Evolutionary conservation across 257 asterid genomes (phyloP).

Genomic region (Eustoma russellianum): DNA sequence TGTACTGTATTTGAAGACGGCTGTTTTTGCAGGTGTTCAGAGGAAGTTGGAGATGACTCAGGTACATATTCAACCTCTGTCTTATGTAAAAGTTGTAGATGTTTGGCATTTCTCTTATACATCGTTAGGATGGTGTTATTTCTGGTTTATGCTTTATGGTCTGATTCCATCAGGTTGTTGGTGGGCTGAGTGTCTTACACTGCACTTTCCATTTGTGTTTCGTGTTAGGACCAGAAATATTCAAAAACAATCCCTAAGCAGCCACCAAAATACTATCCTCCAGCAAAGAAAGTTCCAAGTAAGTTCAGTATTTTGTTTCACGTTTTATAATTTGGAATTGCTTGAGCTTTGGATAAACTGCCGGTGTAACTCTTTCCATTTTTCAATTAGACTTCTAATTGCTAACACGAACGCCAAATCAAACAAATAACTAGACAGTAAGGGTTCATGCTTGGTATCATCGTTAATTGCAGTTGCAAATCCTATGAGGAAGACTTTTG

Average conservation of each 20-base stretch:
- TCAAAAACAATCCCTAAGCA: slow-evolving; percentile 35
- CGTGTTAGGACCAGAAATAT: slow-evolving; percentile 21
- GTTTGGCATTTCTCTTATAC: not conserved
- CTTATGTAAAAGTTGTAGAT: not conserved
- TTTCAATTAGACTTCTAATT: too few species aligned
- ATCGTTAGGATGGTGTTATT: not conserved
- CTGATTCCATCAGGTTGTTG: not conserved
- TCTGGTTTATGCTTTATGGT: not conserved
- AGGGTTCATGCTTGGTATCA: not conserved
- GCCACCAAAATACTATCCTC: slow-evolving; percentile 71
- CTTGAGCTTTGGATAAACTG: not conserved
- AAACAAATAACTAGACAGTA: not conserved
- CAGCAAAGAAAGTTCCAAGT: slow-evolving; percentile 47
- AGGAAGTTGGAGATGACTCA: slow-evolving; percentile 72
- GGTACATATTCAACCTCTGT: slow-evolving; percentile 25
- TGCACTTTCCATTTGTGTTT: not conserved
- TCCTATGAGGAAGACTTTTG: slow-evolving; percentile 21
- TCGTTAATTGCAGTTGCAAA: slow-evolving; percentile 22
- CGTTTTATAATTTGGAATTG: not conserved
- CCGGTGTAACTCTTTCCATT: not conserved
- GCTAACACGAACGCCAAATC: too few species aligned
- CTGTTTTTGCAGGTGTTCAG: slow-evolving; percentile 43
- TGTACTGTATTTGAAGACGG: not conserved
- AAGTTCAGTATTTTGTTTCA: slow-evolving; percentile 12
- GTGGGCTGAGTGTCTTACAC: not conserved